Evolutionary conservation across 768 basidiomycete genomes (phyloP).

Genomic region (Mycena alexandri): DNA sequence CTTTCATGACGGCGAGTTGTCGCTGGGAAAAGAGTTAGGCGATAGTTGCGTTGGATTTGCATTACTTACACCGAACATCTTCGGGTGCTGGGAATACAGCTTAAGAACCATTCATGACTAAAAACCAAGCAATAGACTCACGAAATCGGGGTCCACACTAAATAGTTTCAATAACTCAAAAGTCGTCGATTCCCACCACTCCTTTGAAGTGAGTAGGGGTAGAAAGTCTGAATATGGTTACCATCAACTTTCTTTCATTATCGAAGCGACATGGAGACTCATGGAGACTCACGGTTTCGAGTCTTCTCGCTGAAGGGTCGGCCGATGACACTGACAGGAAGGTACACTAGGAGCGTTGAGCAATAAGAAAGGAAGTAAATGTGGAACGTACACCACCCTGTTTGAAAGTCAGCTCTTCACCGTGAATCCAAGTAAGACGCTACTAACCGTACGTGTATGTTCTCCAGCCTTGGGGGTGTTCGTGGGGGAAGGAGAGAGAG

Average conservation of each 20-base stretch:
- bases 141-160: constrained; percentile 84
- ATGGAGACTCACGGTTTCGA: too few relatives aligned
- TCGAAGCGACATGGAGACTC: too few relatives aligned
- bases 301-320: constrained; percentile 88
- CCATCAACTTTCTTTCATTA: too few relatives aligned
- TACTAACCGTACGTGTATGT: constrained; percentile 81
- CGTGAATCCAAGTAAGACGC: not conserved
- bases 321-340: constrained; percentile 88
- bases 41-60: constrained; percentile 18
- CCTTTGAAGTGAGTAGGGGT: constrained; percentile 83
- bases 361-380: not conserved
- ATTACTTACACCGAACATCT: constrained; percentile 82
- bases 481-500: constrained; percentile 91
- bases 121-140: constrained; percentile 1
- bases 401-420: not conserved
- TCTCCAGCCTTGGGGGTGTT: constrained; percentile 84
- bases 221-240: too few relatives aligned
- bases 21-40: constrained; percentile 56
- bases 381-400: constrained; percentile 57
- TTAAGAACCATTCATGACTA: not conserved
- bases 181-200: constrained; percentile 93
- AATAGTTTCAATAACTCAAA: constrained; percentile 82
- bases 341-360: constrained; percentile 58
- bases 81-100: constrained; percentile 63
- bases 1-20: constrained; percentile 94